Percentiles rank a stretch among this genome's conserved stretches.
phyloP scores from a whole-genome alignment of 2,329 filamentous ascomycete genomes.

The Talaromyces sp. region DNA sequence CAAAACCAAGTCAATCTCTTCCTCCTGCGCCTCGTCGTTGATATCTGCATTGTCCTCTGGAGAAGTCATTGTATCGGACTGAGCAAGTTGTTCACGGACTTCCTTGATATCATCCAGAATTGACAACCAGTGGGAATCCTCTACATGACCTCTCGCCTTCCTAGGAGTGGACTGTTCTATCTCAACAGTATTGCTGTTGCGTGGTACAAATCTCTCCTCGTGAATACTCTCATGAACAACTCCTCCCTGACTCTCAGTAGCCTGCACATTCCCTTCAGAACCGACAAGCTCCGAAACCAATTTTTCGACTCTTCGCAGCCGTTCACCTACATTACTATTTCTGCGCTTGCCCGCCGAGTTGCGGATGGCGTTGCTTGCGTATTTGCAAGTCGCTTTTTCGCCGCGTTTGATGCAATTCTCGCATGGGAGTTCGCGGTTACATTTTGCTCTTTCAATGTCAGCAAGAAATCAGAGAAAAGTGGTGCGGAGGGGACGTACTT shows the following conservation, averaged over 20 bases:
- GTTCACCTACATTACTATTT: conserved; percentile 63
- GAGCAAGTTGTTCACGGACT: conserved; percentile 16
- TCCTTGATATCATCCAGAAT: conserved; percentile 19
- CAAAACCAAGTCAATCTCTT: conserved; percentile 15
- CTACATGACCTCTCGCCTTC: neutral
- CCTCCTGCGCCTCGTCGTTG: neutral
- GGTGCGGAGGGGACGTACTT: neutral
- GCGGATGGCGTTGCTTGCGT: conserved; percentile 17
- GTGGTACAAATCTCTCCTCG: neutral
- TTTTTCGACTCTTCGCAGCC: conserved; percentile 15
- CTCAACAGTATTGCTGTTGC: neutral
- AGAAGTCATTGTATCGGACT: conserved; percentile 10
- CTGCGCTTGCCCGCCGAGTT: conserved; percentile 3
- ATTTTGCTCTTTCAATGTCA: conserved; percentile 7
- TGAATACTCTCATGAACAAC: neutral
- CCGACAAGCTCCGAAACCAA: conserved; percentile 14
- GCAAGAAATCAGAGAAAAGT: neutral
- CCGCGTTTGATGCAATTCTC: conserved; percentile 15
- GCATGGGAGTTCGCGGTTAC: conserved; percentile 16
- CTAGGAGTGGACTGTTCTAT: neutral
- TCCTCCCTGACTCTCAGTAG: neutral
- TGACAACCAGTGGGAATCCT: conserved; percentile 13
- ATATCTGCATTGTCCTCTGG: neutral
- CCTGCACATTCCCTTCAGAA: neutral
- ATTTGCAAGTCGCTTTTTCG: conserved; percentile 12